Base-by-base conservation (phyloP, 441 rosid species). In the Aquilaria agallochum region DNA sequence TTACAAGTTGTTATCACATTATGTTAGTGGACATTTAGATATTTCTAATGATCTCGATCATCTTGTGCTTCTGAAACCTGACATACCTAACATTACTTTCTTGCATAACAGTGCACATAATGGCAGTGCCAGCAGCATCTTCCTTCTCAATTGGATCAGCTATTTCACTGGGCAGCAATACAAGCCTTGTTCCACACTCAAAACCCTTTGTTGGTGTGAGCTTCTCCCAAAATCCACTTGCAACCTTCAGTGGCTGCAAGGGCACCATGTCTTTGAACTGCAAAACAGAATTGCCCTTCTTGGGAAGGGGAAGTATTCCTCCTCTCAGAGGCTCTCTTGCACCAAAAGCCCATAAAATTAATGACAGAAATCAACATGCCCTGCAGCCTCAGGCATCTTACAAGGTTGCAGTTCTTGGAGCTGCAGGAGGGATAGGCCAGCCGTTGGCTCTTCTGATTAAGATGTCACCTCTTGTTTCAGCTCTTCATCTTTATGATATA, bases 381-480 rank as follows among this genome's bases (percentile, higher is more conserved):
- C 68, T 82, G 27, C 87, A 79, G 68, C 71, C 77, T 48, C 83
- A 74, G 63, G 99, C 97, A 58, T 88, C 93, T 0, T 92, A 78
- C 84, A 95, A 95, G 73, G 97, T 95, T 52, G 97, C 99, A 10
- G 70, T 95, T 67, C 96, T 95, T 66, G 99, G 99, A 65, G 98
- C 98, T 62, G 86, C 87, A 58, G 98, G 98, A 46, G 99, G 99
- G 50, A 95, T 95, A 31, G 98, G 99, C 58, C 99, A 95, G 71
- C 95, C 99, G 9, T 76, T 95, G 20, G 77, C 98, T 9, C 96
- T 95, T 68, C 76, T 89, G 6, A 61, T 92, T 72, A 95, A 95
- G 83, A 95, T 95, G 97, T 92, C 96, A 57, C 98, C 99, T 0
- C 75, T 95, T 42, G 89, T 95, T 60, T 92, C 99, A 5, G 65